Conservation (phyloP, 1,139 yeast species). For the Saccharomyces pastorianus region DNA sequence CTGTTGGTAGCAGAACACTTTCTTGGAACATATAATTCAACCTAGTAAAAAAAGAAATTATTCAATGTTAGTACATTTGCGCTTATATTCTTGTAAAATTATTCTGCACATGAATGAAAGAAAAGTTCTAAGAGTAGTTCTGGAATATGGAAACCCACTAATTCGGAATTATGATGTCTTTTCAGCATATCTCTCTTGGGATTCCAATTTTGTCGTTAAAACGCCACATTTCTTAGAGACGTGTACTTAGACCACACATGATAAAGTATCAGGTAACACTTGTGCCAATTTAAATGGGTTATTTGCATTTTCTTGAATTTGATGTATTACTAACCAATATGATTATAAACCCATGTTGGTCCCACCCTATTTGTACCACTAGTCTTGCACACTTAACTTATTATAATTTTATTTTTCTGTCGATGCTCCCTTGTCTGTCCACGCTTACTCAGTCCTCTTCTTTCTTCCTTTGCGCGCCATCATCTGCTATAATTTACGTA, state of each 20-base stretch:
- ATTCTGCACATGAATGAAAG: not conserved
- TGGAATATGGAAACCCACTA: too few species aligned
- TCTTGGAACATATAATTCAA: conserved; percentile 99
- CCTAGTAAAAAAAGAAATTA: conserved; percentile 39
- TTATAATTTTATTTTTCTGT: not conserved
- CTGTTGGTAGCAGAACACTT: conserved; percentile 99
- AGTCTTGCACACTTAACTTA: not conserved
- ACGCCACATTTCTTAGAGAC: not conserved
- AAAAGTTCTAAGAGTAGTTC: not conserved
- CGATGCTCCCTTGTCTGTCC: not conserved
- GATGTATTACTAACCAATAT: too few species aligned
- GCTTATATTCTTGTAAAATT: not conserved
- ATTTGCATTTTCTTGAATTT: too few species aligned
- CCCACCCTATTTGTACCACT: not conserved
- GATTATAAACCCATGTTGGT: not conserved
- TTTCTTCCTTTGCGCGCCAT: not conserved
- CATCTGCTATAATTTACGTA: conserved; percentile 37
- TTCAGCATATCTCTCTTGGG: not conserved
- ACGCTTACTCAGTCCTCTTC: not conserved
- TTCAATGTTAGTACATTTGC: conserved; percentile 5
- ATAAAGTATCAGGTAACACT: not conserved
- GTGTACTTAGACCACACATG: not conserved
- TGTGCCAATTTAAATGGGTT: too few species aligned
- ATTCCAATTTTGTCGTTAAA: not conserved
- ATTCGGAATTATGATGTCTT: not conserved